Conservation (phyloP, 2,329 filamentous ascomycete genomes). For the Aspergillus proliferans region DNA sequence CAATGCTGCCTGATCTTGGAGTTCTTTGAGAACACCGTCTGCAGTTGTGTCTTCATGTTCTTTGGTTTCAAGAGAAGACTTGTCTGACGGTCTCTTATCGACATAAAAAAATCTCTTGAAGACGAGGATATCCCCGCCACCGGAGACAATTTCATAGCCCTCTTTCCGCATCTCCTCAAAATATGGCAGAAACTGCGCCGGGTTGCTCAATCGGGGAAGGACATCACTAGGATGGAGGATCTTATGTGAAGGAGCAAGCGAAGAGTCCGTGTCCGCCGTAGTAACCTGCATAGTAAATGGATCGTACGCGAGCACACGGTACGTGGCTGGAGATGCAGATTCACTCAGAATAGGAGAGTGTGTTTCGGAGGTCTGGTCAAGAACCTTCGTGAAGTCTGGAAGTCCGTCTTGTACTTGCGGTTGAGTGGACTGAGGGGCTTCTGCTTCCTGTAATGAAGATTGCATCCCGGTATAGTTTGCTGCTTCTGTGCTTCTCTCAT, state of each 20-base stretch:
- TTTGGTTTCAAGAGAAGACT: background rate
- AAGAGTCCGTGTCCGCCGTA: slow-evolving; percentile 28
- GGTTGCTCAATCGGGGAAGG: slow-evolving; percentile 32
- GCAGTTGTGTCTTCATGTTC: background rate
- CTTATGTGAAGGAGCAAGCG: slow-evolving; percentile 19
- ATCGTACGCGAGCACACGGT: slow-evolving; percentile 36
- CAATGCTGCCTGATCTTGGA: background rate
- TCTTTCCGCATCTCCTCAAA: slow-evolving; percentile 32
- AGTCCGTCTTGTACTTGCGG: too few relatives aligned
- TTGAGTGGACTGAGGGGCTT: too few relatives aligned
- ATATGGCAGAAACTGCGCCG: slow-evolving; percentile 37
- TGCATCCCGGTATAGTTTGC: slow-evolving; percentile 6
- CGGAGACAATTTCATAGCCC: slow-evolving; percentile 39
- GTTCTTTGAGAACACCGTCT: background rate
- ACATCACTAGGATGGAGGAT: slow-evolving; percentile 26
- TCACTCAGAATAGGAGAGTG: background rate
- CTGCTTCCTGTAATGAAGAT: background rate
- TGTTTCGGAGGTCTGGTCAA: background rate
- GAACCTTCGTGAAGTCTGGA: too few relatives aligned
- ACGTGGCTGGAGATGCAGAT: slow-evolving; percentile 11
- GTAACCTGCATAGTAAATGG: slow-evolving; percentile 22
- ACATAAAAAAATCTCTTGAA: slow-evolving; percentile 21
- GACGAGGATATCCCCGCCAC: slow-evolving; percentile 36
- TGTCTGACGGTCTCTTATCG: background rate
- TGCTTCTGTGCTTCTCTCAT: slow-evolving; percentile 1